These are phyloP conservation scores for Magnolia officinalis DNA, from an alignment of 164 flowering plant species.

Conservation along the genomic window DNA sequence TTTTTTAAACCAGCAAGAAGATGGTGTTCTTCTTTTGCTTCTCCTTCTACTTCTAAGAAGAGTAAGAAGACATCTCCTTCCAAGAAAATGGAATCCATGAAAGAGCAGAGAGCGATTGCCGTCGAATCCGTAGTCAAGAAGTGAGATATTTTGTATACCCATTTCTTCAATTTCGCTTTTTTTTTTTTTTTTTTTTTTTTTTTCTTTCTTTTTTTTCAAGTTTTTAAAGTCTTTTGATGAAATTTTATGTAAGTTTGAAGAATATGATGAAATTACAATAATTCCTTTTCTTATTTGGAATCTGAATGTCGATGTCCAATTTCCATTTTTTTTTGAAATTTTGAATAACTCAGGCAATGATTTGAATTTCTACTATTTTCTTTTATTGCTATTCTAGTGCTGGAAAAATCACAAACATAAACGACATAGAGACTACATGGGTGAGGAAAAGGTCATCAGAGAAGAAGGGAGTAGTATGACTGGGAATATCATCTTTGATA, in stretches of 20 bases:
- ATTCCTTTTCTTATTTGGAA: neutral
- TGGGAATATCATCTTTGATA: too few relatives aligned
- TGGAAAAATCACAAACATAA: too few relatives aligned
- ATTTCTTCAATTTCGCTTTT: neutral
- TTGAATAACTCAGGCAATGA: too few relatives aligned
- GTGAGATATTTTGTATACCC: constrained; percentile 9
- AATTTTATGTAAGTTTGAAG: neutral
- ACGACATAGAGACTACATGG: too few relatives aligned
- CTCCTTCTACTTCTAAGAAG: neutral
- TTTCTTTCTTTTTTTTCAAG: too few relatives aligned
- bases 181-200: neutral
- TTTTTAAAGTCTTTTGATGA: too few relatives aligned
- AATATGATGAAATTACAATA: neutral
- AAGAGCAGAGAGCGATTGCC: constrained; percentile 6
- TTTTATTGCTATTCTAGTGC: too few relatives aligned
- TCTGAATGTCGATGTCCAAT: too few relatives aligned
- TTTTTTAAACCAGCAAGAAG: constrained; percentile 6
- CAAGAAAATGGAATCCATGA: constrained; percentile 14
- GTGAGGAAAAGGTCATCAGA: too few relatives aligned
- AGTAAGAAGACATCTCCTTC: neutral
- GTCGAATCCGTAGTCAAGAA: constrained; percentile 10
- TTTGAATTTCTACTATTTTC: too few relatives aligned
- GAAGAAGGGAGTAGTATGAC: too few relatives aligned
- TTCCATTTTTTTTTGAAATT: too few relatives aligned
- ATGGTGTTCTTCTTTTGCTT: constrained; percentile 6